phyloP scores from a whole-genome alignment of 768 basidiomycete species.

The Basidioascus undulatus region DNA sequence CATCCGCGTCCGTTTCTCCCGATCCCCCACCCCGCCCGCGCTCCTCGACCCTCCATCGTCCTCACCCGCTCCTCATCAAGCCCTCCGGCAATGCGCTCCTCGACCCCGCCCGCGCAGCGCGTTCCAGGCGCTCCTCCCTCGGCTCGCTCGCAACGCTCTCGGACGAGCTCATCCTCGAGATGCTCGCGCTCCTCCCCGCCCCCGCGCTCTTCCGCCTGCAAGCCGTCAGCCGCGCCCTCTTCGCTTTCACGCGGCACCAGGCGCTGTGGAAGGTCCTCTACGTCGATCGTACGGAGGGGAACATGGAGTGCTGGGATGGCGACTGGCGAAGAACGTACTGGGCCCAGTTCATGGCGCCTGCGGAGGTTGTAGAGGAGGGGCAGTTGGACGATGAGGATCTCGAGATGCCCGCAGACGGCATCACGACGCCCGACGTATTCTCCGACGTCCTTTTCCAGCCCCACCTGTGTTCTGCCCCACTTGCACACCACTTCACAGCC shows the following conservation, averaged over 20 bases:
- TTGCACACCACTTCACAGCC: slow-evolving; percentile 1
- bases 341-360: neutral
- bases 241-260: slow-evolving; percentile 7
- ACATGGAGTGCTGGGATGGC: slow-evolving; percentile 5
- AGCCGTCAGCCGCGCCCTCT: slow-evolving; percentile 2
- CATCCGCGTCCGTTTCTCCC: no score
- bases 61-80: no score
- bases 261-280: slow-evolving; percentile 8
- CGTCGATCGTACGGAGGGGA: slow-evolving; percentile 2
- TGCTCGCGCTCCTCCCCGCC: slow-evolving; percentile 5
- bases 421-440: slow-evolving; percentile 5
- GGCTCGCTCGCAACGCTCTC: slow-evolving; percentile 1
- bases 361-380: neutral
- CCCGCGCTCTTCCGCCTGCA: slow-evolving; percentile 4
- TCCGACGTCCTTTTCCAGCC: slow-evolving; percentile 14
- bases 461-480: slow-evolving; percentile 1
- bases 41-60: no score
- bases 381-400: neutral
- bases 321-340: slow-evolving; percentile 7
- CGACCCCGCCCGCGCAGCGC: neutral
- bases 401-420: slow-evolving; percentile 2
- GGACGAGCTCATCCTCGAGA: slow-evolving; percentile 8
- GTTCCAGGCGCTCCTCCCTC: slow-evolving; percentile 2
- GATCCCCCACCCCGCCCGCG: no score
- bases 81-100: neutral